Base-by-base conservation (phyloP, 78 protist genomes). In the Dictyostelium citrinum region DNA sequence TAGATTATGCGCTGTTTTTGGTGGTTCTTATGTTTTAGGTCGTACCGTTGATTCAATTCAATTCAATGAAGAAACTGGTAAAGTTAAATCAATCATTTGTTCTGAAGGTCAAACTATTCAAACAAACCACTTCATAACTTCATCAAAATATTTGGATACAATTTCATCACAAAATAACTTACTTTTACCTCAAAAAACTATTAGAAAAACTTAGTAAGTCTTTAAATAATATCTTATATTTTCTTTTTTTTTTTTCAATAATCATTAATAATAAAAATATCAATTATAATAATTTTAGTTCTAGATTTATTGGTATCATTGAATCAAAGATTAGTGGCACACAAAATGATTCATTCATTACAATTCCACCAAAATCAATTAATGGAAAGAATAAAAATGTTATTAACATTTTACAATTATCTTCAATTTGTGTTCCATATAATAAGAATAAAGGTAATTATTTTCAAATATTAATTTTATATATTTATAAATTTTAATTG, bases 1-100 rank as follows among this genome's bases (percentile, higher is more conserved):
- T 79, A 67, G 97, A 22, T 33, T 92, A 17, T 90, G 95, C 27
- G 97, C 97, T 24, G 95, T 96, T 5, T 92, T 76, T 51, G 91
- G 95, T 60, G 97, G 97, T 31, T 51, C 85, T 22, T 96, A 77
- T 68, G 83, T 95, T 55, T 45, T 92, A 7, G 80, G 80, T 43
- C 41, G 92, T 27, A 24, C 60, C 3, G 20, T 86, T 9, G 43
- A 43, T 7, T 29, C 77, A 4, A 22, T 74, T 29, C 35, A 27
- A 39, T 7, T 61, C 61, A 72, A 77, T 6, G 1, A 12, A n/a
- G 68, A 86, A 49, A 35, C 55, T 1, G 39, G 76, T 70, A 5
- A 16, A 33, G 24, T 70, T 33, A 41, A 70, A 33, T 70, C 77
- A 33, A 29, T 61, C 22, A 77, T 22, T 11, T 86, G 92, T 35